Conservation (phyloP, 2,329 filamentous ascomycete species). For the Aschersonia sp. region DNA sequence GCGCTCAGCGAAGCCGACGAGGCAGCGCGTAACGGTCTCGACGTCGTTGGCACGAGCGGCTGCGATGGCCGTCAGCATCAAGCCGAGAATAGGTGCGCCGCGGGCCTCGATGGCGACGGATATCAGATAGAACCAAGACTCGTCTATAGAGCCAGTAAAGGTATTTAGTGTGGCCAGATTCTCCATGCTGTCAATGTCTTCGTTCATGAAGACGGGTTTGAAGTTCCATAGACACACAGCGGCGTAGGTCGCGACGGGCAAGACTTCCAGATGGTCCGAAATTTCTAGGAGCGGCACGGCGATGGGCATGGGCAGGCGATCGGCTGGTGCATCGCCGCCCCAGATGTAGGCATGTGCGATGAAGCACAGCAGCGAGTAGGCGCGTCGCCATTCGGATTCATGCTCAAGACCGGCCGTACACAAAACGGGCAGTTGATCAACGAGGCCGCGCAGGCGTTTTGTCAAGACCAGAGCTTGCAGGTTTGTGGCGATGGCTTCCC, state of each 20-base stretch:
- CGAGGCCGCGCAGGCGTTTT: constrained; percentile 63
- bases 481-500: constrained; percentile 78
- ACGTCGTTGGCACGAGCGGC: constrained; percentile 61
- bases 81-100: constrained; percentile 70
- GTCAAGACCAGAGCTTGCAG: constrained; percentile 78
- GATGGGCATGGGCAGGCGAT: constrained; percentile 66
- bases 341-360: constrained; percentile 94
- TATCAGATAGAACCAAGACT: constrained; percentile 97
- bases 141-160: constrained; percentile 87
- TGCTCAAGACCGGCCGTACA: constrained; percentile 69
- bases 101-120: constrained; percentile 92
- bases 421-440: constrained; percentile 71
- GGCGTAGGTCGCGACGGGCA: constrained; percentile 87
- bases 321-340: constrained; percentile 73
- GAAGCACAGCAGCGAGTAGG: constrained; percentile 81
- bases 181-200: constrained; percentile 68
- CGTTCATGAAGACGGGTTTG: constrained; percentile 75
- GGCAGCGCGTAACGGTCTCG: constrained; percentile 56
- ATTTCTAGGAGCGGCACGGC: constrained; percentile 71
- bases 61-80: constrained; percentile 79
- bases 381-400: constrained; percentile 83
- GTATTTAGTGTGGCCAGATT: constrained; percentile 82
- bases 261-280: constrained; percentile 67
- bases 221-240: constrained; percentile 94
- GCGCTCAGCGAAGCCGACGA: constrained; percentile 74